phyloP scores from a whole-genome alignment of 345 rosid genomes.

The Citrus unshiu region DNA sequence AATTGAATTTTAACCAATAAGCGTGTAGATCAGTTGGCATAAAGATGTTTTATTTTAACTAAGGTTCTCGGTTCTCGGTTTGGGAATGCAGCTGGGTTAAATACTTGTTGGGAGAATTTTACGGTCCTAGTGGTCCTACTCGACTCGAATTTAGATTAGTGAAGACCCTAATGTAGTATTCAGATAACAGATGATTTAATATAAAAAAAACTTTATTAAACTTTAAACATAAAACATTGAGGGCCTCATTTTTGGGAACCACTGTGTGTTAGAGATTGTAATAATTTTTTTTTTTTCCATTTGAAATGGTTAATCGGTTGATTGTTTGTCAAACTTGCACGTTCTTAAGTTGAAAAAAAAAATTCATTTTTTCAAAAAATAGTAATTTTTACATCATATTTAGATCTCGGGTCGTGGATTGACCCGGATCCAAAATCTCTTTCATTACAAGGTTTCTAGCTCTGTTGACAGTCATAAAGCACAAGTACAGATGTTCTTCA shows the following conservation, averaged over 20 bases:
- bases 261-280: no score
- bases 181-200: rapidly evolving
- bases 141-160: no score
- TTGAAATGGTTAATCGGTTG: no score
- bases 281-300: no score
- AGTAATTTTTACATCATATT: neutral
- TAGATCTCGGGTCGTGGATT: neutral
- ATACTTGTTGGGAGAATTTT: rapidly evolving
- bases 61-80: rapidly evolving
- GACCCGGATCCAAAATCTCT: slow-evolving; percentile 42
- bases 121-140: rapidly evolving
- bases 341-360: no score
- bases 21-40: rapidly evolving
- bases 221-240: no score
- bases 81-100: rapidly evolving
- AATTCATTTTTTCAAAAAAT: neutral
- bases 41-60: rapidly evolving
- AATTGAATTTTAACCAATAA: no score
- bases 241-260: no score
- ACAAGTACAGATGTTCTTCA: slow-evolving; percentile 79
- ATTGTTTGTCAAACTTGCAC: no score
- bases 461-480: slow-evolving; percentile 77
- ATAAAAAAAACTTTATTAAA: no score
- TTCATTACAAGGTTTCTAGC: slow-evolving; percentile 60
- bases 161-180: no score